These are phyloP conservation scores for Podila minutissima DNA, from an alignment of 192 early-diverging fungal species.

Conservation along the genomic window DNA sequence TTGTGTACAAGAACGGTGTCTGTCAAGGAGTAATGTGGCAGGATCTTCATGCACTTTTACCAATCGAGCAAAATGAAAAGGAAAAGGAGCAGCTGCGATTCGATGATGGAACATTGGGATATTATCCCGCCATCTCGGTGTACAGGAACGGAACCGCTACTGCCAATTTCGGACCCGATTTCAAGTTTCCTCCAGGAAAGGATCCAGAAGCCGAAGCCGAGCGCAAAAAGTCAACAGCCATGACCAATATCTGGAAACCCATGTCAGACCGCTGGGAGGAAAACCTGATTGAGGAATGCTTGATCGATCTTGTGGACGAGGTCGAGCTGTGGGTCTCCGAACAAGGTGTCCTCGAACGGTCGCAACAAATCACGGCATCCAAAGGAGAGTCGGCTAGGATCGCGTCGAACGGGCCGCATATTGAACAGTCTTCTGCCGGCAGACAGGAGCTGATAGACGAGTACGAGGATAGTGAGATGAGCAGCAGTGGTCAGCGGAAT, in stretches of 20 bases:
- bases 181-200: slow-evolving; percentile 61
- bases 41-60: slow-evolving; percentile 59
- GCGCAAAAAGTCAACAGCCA: neutral
- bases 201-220: slow-evolving; percentile 53
- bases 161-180: slow-evolving; percentile 72
- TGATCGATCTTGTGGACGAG: slow-evolving; percentile 73
- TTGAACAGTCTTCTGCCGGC: too few relatives aligned
- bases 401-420: too few relatives aligned
- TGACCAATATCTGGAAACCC: slow-evolving; percentile 57
- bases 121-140: slow-evolving; percentile 71
- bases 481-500: slow-evolving; percentile 13
- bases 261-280: slow-evolving; percentile 67
- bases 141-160: slow-evolving; percentile 69
- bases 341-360: slow-evolving; percentile 12
- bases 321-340: slow-evolving; percentile 59
- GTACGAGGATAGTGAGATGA: slow-evolving; percentile 28
- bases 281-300: slow-evolving; percentile 63
- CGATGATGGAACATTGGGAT: slow-evolving; percentile 72
- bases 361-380: slow-evolving; percentile 1
- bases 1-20: slow-evolving; percentile 71
- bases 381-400: too few relatives aligned
- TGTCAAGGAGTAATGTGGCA: slow-evolving; percentile 66
- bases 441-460: slow-evolving; percentile 7
- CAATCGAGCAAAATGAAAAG: slow-evolving; percentile 49
- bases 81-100: slow-evolving; percentile 56